Base-by-base conservation (phyloP, 768 basidiomycete species). In the Sporobolomyces roseus region DNA sequence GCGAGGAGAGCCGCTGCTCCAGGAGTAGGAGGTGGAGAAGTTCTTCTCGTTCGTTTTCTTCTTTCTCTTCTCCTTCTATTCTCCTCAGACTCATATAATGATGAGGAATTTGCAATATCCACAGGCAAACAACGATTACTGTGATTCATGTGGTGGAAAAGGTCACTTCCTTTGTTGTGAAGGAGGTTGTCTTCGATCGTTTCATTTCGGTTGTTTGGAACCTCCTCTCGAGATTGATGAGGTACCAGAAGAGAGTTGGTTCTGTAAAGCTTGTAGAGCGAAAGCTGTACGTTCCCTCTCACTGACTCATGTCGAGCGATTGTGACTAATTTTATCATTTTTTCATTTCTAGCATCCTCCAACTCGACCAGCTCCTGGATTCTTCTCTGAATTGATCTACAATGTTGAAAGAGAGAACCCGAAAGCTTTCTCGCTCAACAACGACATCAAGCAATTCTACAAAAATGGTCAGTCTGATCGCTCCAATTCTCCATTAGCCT, bases 131-230 rank as follows among this genome's bases (percentile, higher is more conserved):
- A 76, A 81, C 70, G 81, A 82, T 67, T 80, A 75, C 58, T 82
- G 81, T 69, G 80, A 80, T 9, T 73, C 79, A 0, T 82, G 81
- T 74, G 65, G 76, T 35, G 81, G 80, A 27, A 80, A 79, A 72
- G 94, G 94, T 54, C 85, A 88, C 50, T 83, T 98, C 68, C 85
- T 99, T 25, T 98, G 96, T 78, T 99, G 96, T 79, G 96, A 98
- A 78, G 72, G 72, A 36, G 93, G 93, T 25, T 99, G 96, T 78
- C 91, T 94, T 41, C 82, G 88, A 71, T 91, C 93, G 10, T 99
- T 96, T 79, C 96, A 99, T 80, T 86, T 98, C 68, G 87, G 89
- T 85, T 99, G 96, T 79, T 83, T 99, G 72, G 89, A 99, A 78
- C 96, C 96, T 61, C 96, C 96, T 27, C 85, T 97, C 82, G 90